These are phyloP conservation scores for Bocquillonia castaneifolia DNA, from an alignment of 441 rosid genomes.

Conservation along the genomic window DNA sequence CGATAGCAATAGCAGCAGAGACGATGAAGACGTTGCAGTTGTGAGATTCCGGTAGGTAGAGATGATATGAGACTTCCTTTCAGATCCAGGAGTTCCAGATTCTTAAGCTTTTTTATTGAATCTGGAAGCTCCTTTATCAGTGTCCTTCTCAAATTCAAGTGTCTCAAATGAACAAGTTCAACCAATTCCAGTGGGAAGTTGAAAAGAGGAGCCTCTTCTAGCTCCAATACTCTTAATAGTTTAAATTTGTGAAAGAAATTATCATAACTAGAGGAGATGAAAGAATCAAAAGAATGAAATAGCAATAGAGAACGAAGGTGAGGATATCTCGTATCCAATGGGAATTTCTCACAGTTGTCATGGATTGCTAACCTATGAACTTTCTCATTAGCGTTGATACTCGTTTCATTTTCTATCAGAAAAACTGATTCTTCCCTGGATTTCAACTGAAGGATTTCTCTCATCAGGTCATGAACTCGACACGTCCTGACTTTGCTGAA, in stretches of 20 bases:
- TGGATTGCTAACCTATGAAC: constrained; percentile 35
- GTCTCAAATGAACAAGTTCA: constrained; percentile 23
- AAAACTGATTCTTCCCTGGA: constrained; percentile 24
- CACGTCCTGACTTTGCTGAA: constrained; percentile 21
- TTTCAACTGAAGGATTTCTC: constrained; percentile 21
- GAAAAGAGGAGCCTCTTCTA: constrained; percentile 23
- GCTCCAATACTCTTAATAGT: constrained; percentile 22
- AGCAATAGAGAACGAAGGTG: constrained; percentile 32
- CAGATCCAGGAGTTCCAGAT: constrained; percentile 26
- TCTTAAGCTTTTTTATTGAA: constrained; percentile 24
- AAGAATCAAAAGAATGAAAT: constrained; percentile 24
- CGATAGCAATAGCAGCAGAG: too few relatives aligned
- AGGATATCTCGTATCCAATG: not conserved
- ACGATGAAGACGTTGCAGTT: constrained; percentile 24
- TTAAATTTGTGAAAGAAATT: constrained; percentile 16
- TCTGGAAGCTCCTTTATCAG: constrained; percentile 23
- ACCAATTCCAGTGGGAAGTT: constrained; percentile 18
- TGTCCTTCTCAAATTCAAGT: constrained; percentile 27
- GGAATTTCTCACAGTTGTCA: constrained; percentile 10
- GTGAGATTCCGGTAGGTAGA: constrained; percentile 27
- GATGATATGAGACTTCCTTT: constrained; percentile 17
- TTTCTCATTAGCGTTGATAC: constrained; percentile 28
- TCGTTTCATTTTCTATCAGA: too few relatives aligned
- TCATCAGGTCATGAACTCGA: constrained; percentile 26
- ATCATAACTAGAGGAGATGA: too few relatives aligned